These are phyloP conservation scores for Bonnemaisonia californica DNA, from an alignment of 31 red algal genomes.

Conservation along the genomic window DNA sequence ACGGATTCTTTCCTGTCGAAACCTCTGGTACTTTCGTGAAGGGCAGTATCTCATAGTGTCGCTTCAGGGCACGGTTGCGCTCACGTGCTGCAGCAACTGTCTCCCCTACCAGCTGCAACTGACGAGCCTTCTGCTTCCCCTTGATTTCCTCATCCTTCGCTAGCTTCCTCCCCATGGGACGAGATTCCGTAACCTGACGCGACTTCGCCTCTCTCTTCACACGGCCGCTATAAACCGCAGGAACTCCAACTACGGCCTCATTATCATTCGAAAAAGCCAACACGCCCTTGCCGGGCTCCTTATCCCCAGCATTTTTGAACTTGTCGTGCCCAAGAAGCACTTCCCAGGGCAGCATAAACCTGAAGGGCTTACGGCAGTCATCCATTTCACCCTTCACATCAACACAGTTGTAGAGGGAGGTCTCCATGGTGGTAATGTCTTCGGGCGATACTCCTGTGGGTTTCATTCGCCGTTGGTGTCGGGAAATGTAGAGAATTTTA, in stretches of 20 bases:
- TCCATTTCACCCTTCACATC: no score
- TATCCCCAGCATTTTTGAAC: not conserved
- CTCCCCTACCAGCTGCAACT: not conserved
- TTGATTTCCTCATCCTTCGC: not conserved
- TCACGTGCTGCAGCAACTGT: not conserved
- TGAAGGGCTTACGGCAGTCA: no score
- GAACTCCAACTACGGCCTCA: no score
- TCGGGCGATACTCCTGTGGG: slow-evolving; percentile 2
- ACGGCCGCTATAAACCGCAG: no score
- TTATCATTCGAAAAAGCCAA: not conserved
- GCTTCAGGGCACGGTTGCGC: not conserved
- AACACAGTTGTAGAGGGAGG: not conserved
- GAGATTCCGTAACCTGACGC: no score
- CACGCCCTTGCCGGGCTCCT: not conserved
- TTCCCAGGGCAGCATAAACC: no score
- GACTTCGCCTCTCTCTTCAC: no score
- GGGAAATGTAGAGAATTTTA: no score
- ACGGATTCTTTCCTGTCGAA: not conserved
- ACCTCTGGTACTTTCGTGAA: not conserved
- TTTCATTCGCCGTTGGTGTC: not conserved
- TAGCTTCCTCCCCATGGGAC: not conserved
- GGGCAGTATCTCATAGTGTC: not conserved
- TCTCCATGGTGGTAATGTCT: not conserved
- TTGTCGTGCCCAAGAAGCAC: not conserved
- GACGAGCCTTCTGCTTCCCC: no score